phyloP scores from a whole-genome alignment of 2,329 filamentous ascomycete genomes.

The Hypoxylon sp. region DNA sequence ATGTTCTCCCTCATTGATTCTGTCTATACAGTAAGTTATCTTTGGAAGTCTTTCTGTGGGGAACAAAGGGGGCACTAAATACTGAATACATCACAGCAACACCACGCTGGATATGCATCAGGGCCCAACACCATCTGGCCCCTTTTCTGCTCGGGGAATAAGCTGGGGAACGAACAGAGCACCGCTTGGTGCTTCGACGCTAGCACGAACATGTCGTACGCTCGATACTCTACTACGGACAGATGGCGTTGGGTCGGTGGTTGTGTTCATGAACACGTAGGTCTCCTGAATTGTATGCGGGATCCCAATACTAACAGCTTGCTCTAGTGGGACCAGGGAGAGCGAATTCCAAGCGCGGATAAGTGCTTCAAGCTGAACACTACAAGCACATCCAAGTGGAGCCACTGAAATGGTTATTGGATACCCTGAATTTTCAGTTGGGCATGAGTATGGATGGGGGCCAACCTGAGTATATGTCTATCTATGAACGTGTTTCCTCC shows the following conservation, averaged over 20 bases:
- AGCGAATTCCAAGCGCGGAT: constrained; percentile 50
- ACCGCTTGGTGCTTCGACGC: constrained; percentile 59
- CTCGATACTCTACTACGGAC: constrained; percentile 57
- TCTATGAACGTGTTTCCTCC: background rate
- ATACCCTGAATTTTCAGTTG: background rate
- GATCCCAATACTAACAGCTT: constrained; percentile 27
- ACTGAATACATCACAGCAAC: constrained; percentile 53
- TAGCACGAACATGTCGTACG: constrained; percentile 60
- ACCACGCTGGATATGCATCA: constrained; percentile 56
- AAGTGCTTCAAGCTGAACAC: constrained; percentile 51
- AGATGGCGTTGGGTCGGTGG: constrained; percentile 60
- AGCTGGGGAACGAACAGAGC: constrained; percentile 54
- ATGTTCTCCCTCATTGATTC: constrained; percentile 61
- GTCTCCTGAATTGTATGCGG: constrained; percentile 36
- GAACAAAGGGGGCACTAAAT: constrained; percentile 1
- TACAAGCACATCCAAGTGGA: constrained; percentile 16
- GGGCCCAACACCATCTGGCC: constrained; percentile 58
- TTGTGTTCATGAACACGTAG: constrained; percentile 60
- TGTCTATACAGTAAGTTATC: constrained; percentile 54
- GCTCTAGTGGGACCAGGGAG: constrained; percentile 56
- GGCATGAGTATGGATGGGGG: background rate
- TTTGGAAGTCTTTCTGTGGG: too few relatives aligned
- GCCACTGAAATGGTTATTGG: background rate
- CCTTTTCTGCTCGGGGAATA: constrained; percentile 57
- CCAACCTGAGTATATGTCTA: background rate